phyloP scores from a whole-genome alignment of 345 rosid genomes.

The Pistacia integerrima region DNA sequence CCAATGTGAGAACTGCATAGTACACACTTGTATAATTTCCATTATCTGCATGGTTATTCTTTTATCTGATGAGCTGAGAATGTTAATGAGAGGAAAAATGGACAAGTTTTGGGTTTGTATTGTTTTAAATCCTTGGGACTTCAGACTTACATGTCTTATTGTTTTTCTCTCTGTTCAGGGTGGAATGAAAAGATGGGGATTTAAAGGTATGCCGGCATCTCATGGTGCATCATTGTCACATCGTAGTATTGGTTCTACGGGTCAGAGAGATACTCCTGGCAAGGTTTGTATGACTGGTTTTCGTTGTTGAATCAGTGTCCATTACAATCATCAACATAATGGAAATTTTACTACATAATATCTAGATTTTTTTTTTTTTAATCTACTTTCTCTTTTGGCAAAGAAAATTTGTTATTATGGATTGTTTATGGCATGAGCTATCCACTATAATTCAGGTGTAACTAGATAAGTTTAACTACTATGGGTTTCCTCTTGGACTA shows the following conservation, averaged over 20 bases:
- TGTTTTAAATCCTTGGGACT: slow-evolving; percentile 16
- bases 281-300: slow-evolving; percentile 53
- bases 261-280: slow-evolving; percentile 95
- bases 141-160: neutral
- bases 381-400: neutral
- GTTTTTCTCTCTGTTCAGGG: slow-evolving; percentile 50
- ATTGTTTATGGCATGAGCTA: neutral
- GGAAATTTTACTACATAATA: neutral
- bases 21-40: neutral
- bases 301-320: slow-evolving; percentile 1
- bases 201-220: slow-evolving; percentile 68
- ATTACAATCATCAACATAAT: neutral
- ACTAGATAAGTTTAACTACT: neutral
- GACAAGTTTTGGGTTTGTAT: neutral
- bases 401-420: neutral
- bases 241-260: slow-evolving; percentile 83
- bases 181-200: slow-evolving; percentile 71
- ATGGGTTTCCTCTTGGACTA: too few relatives aligned
- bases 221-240: slow-evolving; percentile 87
- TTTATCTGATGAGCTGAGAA: neutral
- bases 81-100: neutral
- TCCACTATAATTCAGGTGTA: neutral
- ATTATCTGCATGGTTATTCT: neutral
- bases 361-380: neutral
- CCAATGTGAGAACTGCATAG: neutral